Evolutionary conservation across 2,329 filamentous ascomycete species (phyloP).

Genomic region (Trichoderma sp.): DNA sequence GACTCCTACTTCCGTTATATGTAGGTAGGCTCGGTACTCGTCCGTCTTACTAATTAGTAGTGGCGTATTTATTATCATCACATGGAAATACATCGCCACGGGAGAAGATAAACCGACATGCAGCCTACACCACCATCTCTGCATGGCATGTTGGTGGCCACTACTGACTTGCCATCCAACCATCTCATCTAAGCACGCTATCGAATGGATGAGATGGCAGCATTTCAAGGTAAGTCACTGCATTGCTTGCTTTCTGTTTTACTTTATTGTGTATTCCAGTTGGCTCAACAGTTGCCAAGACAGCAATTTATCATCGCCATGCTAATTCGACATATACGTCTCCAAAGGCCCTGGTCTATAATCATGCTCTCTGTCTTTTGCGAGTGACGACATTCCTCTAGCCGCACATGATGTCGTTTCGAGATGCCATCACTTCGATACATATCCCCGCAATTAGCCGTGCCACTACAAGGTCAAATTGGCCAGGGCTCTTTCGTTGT

Average conservation of each 20-base stretch:
- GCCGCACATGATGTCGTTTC: constrained; percentile 6
- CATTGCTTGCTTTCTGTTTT: constrained; percentile 25
- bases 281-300: background rate
- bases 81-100: background rate
- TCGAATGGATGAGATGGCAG: background rate
- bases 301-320: background rate
- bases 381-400: constrained; percentile 1
- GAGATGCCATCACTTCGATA: background rate
- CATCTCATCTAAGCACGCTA: background rate
- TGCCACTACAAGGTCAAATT: constrained; percentile 38
- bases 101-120: background rate
- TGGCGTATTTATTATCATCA: background rate
- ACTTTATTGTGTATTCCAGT: constrained; percentile 10
- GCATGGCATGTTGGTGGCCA: background rate
- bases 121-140: background rate
- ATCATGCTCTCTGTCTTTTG: background rate
- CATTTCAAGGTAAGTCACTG: background rate
- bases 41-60: background rate
- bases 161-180: background rate
- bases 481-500: constrained; percentile 57
- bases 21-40: background rate
- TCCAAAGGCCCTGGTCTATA: background rate
- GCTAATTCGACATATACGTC: background rate
- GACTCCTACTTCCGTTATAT: background rate
- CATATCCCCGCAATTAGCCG: constrained; percentile 1